Evolutionary conservation across 2,329 filamentous ascomycete genomes (phyloP), one percentile per base, ranked within the genome.

Genomic region (Calonectria honghensis): DNA sequence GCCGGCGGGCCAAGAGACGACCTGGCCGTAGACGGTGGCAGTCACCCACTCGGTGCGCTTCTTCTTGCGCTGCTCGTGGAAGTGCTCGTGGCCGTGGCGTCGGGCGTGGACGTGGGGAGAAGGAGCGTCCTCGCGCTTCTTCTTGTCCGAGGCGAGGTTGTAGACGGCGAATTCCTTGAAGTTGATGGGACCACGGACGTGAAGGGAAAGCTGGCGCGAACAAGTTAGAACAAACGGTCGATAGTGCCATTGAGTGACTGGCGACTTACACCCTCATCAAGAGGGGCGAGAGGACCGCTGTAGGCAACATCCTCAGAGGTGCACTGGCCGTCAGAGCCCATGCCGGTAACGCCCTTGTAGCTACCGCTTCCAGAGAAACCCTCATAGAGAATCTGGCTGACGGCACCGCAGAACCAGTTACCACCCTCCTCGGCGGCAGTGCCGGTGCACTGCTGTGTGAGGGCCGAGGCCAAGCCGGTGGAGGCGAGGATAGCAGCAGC

Each of bases 111-210:
- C 78, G 51, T 80, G 80, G 59, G 79, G 76, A 24, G 79, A 81
- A 16, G 79, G 79, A 24, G 41, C 68, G 48, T 75, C 69, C n/a
- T 80, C 73, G 27, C 79, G 78, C 64, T 83, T 83, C 79, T 83
- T 81, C 63, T 80, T 78, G 45, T 77, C 81, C 31, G 81, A 77
- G 29, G 86, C 86, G n/a, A 91, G 89, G 59, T 87, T 89, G 84
- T 95, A 96, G 70, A 92, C 92, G 14, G 93, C 94, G 70, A 95
- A 88, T 78, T 94, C 89, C 81, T 91, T 91, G 39, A 96, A 82
- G 50, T 90, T 85, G 78, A 94, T 83, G 1, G 94, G 94, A 4
- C 94, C 94, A 78, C 94, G 92, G 81, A 96, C 88, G 82, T 95
- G 93, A 75, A 95, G 84, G 1, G 93, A 94, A 37, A 96, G 87